Conservation (phyloP, 2,329 filamentous ascomycete genomes). For the Pleurostoma richardsiae region DNA sequence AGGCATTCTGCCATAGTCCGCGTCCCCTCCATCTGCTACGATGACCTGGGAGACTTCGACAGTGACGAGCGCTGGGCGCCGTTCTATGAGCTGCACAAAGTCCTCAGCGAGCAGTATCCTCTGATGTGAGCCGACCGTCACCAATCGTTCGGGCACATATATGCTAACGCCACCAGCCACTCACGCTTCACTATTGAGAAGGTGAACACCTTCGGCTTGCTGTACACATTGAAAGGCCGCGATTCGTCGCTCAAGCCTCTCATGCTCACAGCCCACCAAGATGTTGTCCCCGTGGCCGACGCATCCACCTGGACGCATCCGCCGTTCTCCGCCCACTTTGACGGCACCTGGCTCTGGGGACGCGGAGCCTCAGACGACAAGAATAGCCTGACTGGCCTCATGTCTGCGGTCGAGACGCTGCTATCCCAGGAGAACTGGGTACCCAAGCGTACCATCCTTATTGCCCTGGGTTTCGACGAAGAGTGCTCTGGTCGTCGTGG, state of each 20-base stretch:
- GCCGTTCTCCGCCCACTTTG: conserved; percentile 34
- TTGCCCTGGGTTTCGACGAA: conserved; percentile 63
- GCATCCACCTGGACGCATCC: conserved; percentile 34
- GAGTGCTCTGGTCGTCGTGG: conserved; percentile 51
- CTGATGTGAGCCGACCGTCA: conserved; percentile 29
- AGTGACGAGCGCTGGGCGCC: conserved; percentile 49
- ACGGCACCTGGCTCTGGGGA: conserved; percentile 37
- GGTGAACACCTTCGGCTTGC: conserved; percentile 56
- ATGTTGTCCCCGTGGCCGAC: conserved; percentile 36
- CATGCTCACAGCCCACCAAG: conserved; percentile 36
- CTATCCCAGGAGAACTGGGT: conserved; percentile 40
- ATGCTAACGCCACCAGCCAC: conserved; percentile 1
- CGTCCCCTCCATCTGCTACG: conserved; percentile 49
- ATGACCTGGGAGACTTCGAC: conserved; percentile 50
- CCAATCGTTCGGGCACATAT: not conserved
- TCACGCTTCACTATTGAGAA: conserved; percentile 35
- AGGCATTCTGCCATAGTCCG: conserved; percentile 50
- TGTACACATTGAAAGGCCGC: conserved; percentile 54
- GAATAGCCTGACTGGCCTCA: conserved; percentile 32
- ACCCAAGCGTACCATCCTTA: conserved; percentile 50
- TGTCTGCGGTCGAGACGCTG: conserved; percentile 47
- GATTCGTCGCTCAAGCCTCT: conserved; percentile 41
- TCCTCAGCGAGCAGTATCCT: conserved; percentile 44
- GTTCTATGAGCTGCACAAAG: conserved; percentile 43
- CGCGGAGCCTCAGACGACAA: conserved; percentile 37